Evolutionary conservation across 371 early-diverging fungal species (phyloP), one percentile per base, ranked within the genome.

Genomic region (Zopfochytrium polystomum): DNA sequence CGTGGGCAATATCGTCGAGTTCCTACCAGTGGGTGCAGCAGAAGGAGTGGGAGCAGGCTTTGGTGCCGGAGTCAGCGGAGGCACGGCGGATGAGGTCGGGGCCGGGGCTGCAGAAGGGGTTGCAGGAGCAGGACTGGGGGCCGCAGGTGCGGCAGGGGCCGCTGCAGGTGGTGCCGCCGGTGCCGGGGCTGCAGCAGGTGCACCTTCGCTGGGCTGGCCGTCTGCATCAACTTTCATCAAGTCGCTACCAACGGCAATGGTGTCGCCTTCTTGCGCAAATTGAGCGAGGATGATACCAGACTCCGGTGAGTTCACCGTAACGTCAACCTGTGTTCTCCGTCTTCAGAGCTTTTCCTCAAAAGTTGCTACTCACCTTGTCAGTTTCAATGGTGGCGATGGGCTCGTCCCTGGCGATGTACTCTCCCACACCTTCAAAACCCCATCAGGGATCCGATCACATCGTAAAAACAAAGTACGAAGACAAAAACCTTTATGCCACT

Each of bases 311-410:
- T 96, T 98, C 72, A 98, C 90, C 29, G 93, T 86, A 44, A 96
- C 88, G 71, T 95, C 96, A 50, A 96, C 86, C 85, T 85, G 61
- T 32, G 25, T 30, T 46, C 6, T 11, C 26, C 29, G 11, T 11
- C 38, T 11, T 38, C n/a, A n/a, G n/a, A 9, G 38, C 11, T 9
- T 38, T 38, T 38, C 38, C n/a, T n/a, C n/a, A n/a, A n/a, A n/a
- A n/a, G n/a, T n/a, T n/a, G n/a, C n/a, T n/a, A n/a, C n/a, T 22
- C 66, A 88, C 87, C 83, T 98, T 98, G 83, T 98, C 98, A 53
- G 98, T 98, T 74, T 98, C 96, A 54, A 98, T 95, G 30, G 94
- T 91, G 38, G 95, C 96, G 29, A 96, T 85, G 71, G 88, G 91
- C 67, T 98, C 96, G 68, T 98, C 98, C 64, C 90, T 85, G 59